Conservation (phyloP, 129 eudicot species). For the Mikania micrantha region DNA sequence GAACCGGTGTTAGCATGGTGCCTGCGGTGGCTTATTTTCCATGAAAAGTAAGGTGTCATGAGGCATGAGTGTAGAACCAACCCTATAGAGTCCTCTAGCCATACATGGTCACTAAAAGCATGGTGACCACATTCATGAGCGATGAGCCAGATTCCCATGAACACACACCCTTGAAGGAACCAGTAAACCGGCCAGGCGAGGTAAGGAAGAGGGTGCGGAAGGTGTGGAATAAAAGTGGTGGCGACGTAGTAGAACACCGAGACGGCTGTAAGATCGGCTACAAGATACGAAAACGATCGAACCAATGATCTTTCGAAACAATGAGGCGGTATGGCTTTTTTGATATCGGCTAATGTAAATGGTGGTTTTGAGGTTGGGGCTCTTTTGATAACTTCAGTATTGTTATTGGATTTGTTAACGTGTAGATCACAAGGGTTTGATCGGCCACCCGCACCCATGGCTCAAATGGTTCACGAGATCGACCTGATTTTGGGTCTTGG, state of each 20-base stretch:
- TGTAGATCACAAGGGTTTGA: constrained; percentile 24
- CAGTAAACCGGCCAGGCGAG: constrained; percentile 54
- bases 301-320: constrained; percentile 34
- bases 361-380: constrained; percentile 34
- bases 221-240: constrained; percentile 29
- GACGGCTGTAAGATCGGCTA: constrained; percentile 25
- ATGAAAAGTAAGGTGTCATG: constrained; percentile 30
- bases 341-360: constrained; percentile 29
- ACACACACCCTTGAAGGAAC: constrained; percentile 45
- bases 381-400: constrained; percentile 1
- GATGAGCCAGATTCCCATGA: constrained; percentile 54
- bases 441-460: constrained; percentile 47
- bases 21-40: constrained; percentile 32
- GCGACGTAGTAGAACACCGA: constrained; percentile 28
- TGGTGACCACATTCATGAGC: constrained; percentile 63
- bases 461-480: neutral
- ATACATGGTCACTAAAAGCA: constrained; percentile 25
- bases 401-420: neutral
- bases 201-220: constrained; percentile 39
- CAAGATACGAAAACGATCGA: constrained; percentile 28
- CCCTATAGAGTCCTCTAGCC: constrained; percentile 24
- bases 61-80: constrained; percentile 26
- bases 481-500: neutral
- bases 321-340: constrained; percentile 39
- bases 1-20: constrained; percentile 38